Percentiles rank a stretch among this genome's conserved stretches.
These are phyloP conservation scores for Alternaria novae-zelandiae DNA, from an alignment of 2,329 filamentous ascomycete genomes.

Conservation along the genomic window DNA sequence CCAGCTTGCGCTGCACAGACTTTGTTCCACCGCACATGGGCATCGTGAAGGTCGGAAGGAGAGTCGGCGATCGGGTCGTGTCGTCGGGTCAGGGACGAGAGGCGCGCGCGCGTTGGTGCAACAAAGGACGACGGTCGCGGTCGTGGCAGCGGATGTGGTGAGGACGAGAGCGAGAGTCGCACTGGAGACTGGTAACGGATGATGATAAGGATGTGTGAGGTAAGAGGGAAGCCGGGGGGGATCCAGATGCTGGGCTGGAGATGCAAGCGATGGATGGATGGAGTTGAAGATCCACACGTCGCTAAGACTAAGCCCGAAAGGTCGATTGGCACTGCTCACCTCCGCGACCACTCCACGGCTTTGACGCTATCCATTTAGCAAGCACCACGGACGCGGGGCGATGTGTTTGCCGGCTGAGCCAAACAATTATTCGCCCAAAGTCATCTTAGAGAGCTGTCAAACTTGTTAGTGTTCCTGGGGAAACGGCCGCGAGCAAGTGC, in stretches of 20 bases:
- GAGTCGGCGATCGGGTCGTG: conserved; percentile 31
- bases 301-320: conserved; percentile 15
- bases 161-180: conserved; percentile 12
- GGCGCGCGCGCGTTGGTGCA: conserved; percentile 33
- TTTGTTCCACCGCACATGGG: conserved; percentile 62
- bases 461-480: background rate
- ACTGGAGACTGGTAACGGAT: conserved; percentile 15
- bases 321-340: conserved; percentile 11
- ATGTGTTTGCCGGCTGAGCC: conserved; percentile 13
- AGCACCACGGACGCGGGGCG: conserved; percentile 13
- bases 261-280: conserved; percentile 11
- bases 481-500: background rate
- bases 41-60: conserved; percentile 42
- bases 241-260: conserved; percentile 20
- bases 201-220: conserved; percentile 21
- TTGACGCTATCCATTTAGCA: conserved; percentile 16
- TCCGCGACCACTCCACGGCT: conserved; percentile 20
- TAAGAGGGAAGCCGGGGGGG: conserved; percentile 5
- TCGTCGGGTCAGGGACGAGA: conserved; percentile 30
- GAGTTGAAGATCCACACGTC: conserved; percentile 15
- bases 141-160: conserved; percentile 8
- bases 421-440: background rate
- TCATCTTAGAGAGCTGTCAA: conserved; percentile 8
- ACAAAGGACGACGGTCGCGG: conserved; percentile 19
- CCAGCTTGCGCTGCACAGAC: conserved; percentile 94